phyloP scores from a whole-genome alignment of 1,284 basidiomycete genomes.

The Mycosarcoma mackinlayi region DNA sequence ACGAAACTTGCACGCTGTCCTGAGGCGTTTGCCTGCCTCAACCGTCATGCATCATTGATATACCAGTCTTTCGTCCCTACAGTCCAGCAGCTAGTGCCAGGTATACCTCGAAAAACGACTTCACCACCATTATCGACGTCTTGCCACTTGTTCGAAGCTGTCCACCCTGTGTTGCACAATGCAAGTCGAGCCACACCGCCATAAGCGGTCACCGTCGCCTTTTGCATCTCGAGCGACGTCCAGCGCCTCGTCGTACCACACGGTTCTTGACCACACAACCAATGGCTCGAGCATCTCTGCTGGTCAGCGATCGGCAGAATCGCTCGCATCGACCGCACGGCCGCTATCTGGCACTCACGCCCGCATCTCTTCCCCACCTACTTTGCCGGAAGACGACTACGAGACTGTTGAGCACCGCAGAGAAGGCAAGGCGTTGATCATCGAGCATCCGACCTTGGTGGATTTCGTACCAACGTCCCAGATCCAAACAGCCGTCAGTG shows the following conservation, averaged over 20 bases:
- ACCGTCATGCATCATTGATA: too few relatives aligned
- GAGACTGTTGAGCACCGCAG: conserved; percentile 1
- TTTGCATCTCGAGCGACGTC: conserved; percentile 5
- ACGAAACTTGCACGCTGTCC: too few relatives aligned
- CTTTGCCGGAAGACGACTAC: conserved; percentile 9
- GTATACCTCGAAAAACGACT: background rate
- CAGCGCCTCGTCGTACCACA: conserved; percentile 8
- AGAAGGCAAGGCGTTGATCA: conserved; percentile 23
- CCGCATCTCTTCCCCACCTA: conserved; percentile 5
- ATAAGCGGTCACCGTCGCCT: background rate
- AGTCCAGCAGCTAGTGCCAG: too few relatives aligned
- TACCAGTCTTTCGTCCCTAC: too few relatives aligned
- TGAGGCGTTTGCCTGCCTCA: too few relatives aligned
- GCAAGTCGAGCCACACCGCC: background rate
- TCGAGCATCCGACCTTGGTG: conserved; percentile 36
- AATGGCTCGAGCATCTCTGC: background rate
- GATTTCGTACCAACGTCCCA: conserved; percentile 53
- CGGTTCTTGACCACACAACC: conserved; percentile 1
- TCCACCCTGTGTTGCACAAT: too few relatives aligned
- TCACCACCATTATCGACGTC: background rate
- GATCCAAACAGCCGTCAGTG: conserved; percentile 52
- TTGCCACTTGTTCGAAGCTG: too few relatives aligned
- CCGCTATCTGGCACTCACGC: background rate
- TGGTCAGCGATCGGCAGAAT: conserved; percentile 2
- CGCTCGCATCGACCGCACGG: background rate